Conservation (phyloP, 352 stramenopile genomes). For the Phytopythium boreale region DNA sequence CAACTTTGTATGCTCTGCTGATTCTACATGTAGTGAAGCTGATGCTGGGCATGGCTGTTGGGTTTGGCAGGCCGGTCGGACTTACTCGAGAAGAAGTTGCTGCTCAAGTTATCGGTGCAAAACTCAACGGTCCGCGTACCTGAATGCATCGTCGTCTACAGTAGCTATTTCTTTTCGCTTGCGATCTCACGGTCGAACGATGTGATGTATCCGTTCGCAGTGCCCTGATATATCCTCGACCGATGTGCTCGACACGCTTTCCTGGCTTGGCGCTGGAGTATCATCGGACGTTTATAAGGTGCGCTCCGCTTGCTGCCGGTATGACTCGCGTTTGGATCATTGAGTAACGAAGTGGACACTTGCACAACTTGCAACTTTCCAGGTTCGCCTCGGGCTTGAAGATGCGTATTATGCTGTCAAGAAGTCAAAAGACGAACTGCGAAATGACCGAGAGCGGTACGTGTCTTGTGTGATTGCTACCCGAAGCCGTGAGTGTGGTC, state of each 20-base stretch:
- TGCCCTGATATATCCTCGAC: slow-evolving; percentile 18
- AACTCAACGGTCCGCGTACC: neutral
- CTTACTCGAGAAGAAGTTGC: slow-evolving; percentile 1
- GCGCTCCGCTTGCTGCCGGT: neutral
- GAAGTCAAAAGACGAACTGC: slow-evolving; percentile 74
- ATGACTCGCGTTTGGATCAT: neutral
- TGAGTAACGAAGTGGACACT: too few species aligned
- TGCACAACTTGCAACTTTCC: too few species aligned
- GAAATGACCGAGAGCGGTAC: slow-evolving; percentile 73
- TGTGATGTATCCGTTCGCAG: neutral
- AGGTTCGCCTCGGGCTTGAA: slow-evolving; percentile 4
- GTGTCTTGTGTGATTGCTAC: neutral
- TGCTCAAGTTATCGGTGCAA: neutral
- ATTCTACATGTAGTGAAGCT: neutral
- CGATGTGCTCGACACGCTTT: slow-evolving; percentile 51
- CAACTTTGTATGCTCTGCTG: neutral
- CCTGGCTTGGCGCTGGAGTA: slow-evolving; percentile 62
- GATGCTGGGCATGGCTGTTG: neutral
- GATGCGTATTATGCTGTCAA: slow-evolving; percentile 67
- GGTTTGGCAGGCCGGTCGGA: neutral
- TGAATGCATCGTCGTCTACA: neutral
- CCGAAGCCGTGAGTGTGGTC: neutral
- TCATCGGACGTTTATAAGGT: slow-evolving; percentile 77
- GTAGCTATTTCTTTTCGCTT: neutral
- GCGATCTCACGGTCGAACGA: neutral